These are phyloP conservation scores for Phytophthora citrophthora DNA, from an alignment of 352 stramenopile species.

Conservation along the genomic window DNA sequence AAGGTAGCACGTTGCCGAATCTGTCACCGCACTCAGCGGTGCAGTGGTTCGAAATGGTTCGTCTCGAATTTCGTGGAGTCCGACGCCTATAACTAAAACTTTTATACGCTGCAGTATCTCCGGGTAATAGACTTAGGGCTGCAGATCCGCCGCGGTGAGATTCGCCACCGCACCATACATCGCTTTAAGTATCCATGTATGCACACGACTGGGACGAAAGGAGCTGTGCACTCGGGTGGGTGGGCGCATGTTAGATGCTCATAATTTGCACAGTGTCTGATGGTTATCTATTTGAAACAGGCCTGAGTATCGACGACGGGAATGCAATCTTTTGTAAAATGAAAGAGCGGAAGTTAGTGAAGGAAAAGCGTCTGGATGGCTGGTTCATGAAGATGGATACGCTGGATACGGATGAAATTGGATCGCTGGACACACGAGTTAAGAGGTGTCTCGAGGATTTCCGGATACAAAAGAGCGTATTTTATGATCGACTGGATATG, in stretches of 20 bases:
- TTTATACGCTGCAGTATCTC: constrained; percentile 51
- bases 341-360: constrained; percentile 44
- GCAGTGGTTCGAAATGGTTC: constrained; percentile 74
- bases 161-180: constrained; percentile 55
- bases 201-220: constrained; percentile 70
- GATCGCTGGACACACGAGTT: constrained; percentile 59
- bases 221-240: constrained; percentile 60
- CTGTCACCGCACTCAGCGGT: constrained; percentile 45
- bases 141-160: constrained; percentile 76
- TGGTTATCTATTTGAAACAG: constrained; percentile 21
- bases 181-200: constrained; percentile 50
- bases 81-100: too few relatives aligned
- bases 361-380: constrained; percentile 44
- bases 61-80: background rate
- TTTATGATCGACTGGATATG: constrained; percentile 57
- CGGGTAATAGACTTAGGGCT: constrained; percentile 69
- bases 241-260: constrained; percentile 1
- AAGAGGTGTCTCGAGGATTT: constrained; percentile 51
- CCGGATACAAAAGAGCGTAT: constrained; percentile 39
- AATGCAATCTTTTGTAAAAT: constrained; percentile 65
- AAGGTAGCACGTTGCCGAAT: constrained; percentile 37
- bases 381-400: constrained; percentile 67
- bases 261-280: background rate
- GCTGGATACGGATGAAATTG: constrained; percentile 66
- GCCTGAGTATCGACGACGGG: constrained; percentile 78